Percentiles rank a stretch among this genome's conserved stretches.
Conservation (phyloP, 2,329 filamentous ascomycete species). For the Monilinia vaccinii-corymbosi region DNA sequence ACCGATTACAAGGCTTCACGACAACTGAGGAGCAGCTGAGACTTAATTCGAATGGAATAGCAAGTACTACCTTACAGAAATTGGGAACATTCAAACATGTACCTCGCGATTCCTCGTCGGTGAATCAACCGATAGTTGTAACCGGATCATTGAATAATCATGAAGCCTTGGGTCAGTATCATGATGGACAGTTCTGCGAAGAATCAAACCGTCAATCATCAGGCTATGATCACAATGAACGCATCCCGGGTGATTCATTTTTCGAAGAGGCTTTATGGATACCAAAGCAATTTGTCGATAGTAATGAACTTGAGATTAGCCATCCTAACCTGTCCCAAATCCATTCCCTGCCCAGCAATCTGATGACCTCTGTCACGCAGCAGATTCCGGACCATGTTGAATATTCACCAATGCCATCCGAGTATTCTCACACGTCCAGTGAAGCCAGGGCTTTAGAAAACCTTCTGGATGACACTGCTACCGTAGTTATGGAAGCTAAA, state of each 20-base stretch:
- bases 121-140: not conserved
- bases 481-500: not conserved
- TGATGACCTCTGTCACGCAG: not conserved
- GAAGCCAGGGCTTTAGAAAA: not conserved
- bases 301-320: not conserved
- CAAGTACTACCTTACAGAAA: slow-evolving; percentile 11
- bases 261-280: slow-evolving; percentile 15
- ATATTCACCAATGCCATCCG: not conserved
- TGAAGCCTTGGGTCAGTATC: not conserved
- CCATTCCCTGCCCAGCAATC: not conserved
- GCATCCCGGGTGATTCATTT: slow-evolving; percentile 2
- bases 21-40: slow-evolving; percentile 22
- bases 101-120: not conserved
- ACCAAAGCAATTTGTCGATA: not conserved
- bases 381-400: not conserved
- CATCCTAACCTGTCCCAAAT: not conserved
- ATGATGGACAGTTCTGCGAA: not conserved
- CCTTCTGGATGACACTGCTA: not conserved
- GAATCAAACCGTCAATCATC: not conserved
- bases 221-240: slow-evolving; percentile 4
- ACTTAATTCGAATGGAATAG: slow-evolving; percentile 1
- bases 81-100: slow-evolving; percentile 9
- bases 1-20: slow-evolving; percentile 19
- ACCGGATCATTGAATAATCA: not conserved
- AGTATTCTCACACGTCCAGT: slow-evolving; percentile 11